A percentile compares a stretch with the other conserved stretches of the same genome.
Evolutionary conservation across 176 grass and related monocot genomes (phyloP).

Genomic region (Saccharum spontaneum): DNA sequence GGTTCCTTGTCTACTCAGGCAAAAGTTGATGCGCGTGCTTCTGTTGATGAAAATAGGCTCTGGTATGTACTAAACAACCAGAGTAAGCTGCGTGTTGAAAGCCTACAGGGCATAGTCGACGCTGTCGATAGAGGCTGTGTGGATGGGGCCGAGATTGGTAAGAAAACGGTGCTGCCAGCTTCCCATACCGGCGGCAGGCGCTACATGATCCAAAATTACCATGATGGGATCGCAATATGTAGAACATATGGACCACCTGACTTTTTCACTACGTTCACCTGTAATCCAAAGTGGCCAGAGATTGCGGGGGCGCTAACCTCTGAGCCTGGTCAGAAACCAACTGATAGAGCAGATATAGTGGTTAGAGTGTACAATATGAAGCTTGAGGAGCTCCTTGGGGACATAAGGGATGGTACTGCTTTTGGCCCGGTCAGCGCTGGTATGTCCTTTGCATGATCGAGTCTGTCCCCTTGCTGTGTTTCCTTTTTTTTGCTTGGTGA

Average conservation of each 20-base stretch:
- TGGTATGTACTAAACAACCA: no score
- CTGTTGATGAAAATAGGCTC: neutral
- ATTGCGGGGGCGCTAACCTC: neutral
- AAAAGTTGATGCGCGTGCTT: neutral
- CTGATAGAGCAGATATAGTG: neutral
- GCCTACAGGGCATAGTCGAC: no score
- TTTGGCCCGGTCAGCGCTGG: neutral
- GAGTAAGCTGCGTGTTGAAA: accelerated
- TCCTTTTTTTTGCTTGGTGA: no score
- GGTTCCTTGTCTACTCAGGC: neutral
- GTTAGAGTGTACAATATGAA: neutral
- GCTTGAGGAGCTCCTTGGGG: no score
- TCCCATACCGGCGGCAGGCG: neutral
- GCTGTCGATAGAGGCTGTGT: no score
- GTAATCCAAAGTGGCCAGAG: neutral
- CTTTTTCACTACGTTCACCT: neutral
- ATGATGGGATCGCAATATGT: neutral
- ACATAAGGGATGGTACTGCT: neutral
- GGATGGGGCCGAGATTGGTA: no score
- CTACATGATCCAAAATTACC: neutral
- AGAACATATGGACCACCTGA: neutral
- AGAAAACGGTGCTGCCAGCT: no score
- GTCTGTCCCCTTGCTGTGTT: no score
- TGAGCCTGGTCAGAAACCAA: neutral
- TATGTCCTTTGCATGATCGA: neutral